A percentile compares a stretch with the other conserved stretches of the same genome.
phyloP scores from a whole-genome alignment of 2,329 filamentous ascomycete genomes.

The Colletotrichum gloeosporioides region DNA sequence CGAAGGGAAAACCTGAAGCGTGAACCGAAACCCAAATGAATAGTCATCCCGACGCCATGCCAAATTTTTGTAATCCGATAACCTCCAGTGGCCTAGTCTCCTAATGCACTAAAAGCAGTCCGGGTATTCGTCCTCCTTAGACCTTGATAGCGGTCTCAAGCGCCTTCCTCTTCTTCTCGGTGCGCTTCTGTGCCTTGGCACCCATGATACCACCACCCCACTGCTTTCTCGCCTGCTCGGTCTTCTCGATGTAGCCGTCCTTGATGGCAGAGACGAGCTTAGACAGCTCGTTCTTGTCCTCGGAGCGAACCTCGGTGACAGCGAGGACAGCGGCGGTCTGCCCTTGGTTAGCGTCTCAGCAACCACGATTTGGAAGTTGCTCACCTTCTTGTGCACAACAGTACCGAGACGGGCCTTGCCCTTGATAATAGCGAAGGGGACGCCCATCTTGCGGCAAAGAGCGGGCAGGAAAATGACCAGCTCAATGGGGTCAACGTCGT shows the following conservation, averaged over 20 bases:
- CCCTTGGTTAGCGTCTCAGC: conserved; percentile 29
- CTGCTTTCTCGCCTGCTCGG: conserved; percentile 87
- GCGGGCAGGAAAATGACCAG: conserved; percentile 98
- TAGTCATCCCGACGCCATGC: conserved; percentile 23
- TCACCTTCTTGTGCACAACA: conserved; percentile 98
- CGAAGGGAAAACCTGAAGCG: background rate
- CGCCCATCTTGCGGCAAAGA: conserved; percentile 99
- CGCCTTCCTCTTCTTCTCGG: conserved; percentile 91
- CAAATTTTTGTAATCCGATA: conserved; percentile 21
- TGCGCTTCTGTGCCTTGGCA: conserved; percentile 83
- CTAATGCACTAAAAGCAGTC: conserved; percentile 22
- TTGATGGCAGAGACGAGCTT: conserved; percentile 97
- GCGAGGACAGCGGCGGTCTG: conserved; percentile 95
- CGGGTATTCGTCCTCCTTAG: conserved; percentile 61
- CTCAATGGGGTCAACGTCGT: conserved; percentile 99
- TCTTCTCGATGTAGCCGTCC: conserved; percentile 97
- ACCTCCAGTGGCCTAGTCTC: conserved; percentile 21
- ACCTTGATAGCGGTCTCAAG: conserved; percentile 96
- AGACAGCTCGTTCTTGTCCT: conserved; percentile 98
- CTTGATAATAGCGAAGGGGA: conserved; percentile 99
- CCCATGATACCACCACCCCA: conserved; percentile 99
- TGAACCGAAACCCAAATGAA: conserved; percentile 16
- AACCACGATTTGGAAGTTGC: background rate
- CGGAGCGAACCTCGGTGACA: conserved; percentile 92
- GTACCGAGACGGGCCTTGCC: conserved; percentile 99